A percentile compares a stretch with the other conserved stretches of the same genome.
Conservation (phyloP, 2,329 filamentous ascomycete genomes). For the Cladophialophora chaetospira region DNA sequence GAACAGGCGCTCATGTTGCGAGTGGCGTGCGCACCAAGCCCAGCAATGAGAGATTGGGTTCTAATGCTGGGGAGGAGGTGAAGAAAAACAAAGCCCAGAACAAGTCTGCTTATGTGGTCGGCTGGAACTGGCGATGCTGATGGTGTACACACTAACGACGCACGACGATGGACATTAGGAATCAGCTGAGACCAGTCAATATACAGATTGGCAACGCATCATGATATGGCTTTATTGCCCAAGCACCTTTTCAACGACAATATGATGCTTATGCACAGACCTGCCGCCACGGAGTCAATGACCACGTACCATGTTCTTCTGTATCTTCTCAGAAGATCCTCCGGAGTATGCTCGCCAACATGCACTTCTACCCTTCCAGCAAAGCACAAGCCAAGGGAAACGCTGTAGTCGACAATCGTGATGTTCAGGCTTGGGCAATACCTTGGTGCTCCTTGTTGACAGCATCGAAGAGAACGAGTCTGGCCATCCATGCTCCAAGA, state of each 20-base stretch:
- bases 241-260: slow-evolving; percentile 8
- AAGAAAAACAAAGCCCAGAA: no score
- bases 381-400: slow-evolving; percentile 66
- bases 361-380: slow-evolving; percentile 64
- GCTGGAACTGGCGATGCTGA: no score
- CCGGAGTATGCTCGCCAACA: slow-evolving; percentile 42
- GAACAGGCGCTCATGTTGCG: no score
- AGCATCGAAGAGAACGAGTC: slow-evolving; percentile 60
- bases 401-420: slow-evolving; percentile 69
- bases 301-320: slow-evolving; percentile 47
- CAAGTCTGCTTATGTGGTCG: no score
- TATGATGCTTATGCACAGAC: slow-evolving; percentile 28
- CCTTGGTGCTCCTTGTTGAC: slow-evolving; percentile 52
- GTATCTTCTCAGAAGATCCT: slow-evolving; percentile 42
- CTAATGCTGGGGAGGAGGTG: no score
- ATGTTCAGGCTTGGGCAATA: slow-evolving; percentile 59
- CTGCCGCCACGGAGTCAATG: slow-evolving; percentile 39
- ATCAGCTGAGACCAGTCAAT: no score
- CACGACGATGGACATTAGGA: no score
- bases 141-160: no score
- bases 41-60: no score
- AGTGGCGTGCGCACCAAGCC: no score
- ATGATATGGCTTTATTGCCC: no score
- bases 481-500: slow-evolving; percentile 57
- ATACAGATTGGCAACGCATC: no score